Evolutionary conservation across 805 yeast species (phyloP).

Genomic region (Alloascoidea hylecoeti): DNA sequence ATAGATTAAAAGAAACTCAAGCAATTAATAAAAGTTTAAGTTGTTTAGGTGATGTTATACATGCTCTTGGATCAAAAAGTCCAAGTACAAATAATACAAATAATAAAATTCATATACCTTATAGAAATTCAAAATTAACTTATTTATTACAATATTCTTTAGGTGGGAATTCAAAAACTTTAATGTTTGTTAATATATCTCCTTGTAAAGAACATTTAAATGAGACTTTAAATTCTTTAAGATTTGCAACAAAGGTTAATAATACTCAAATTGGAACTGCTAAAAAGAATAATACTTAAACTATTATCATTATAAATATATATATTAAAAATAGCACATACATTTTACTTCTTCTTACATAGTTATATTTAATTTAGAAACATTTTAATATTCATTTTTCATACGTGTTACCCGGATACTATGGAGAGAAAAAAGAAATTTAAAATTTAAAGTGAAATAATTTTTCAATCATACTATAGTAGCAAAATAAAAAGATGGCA

Average conservation of each 20-base stretch:
- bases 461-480: too few relatives aligned
- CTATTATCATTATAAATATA: too few relatives aligned
- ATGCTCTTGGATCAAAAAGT: slow-evolving; percentile 35
- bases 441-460: too few relatives aligned
- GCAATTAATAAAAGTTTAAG: slow-evolving; percentile 82
- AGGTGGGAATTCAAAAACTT: slow-evolving; percentile 74
- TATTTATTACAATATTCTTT: slow-evolving; percentile 74
- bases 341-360: too few relatives aligned
- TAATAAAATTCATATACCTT: slow-evolving; percentile 69
- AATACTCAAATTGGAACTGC: slow-evolving; percentile 14
- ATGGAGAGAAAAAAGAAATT: too few relatives aligned
- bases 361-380: too few relatives aligned
- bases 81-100: too few relatives aligned
- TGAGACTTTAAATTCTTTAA: slow-evolving; percentile 73
- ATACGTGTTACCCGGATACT: too few relatives aligned
- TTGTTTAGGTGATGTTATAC: slow-evolving; percentile 80
- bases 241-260: slow-evolving; percentile 62
- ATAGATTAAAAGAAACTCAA: slow-evolving; percentile 73
- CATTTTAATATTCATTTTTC: too few relatives aligned
- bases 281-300: slow-evolving; percentile 2
- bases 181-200: slow-evolving; percentile 86
- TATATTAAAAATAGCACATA: too few relatives aligned
- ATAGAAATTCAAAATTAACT: slow-evolving; percentile 62
- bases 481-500: too few relatives aligned
- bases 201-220: slow-evolving; percentile 45